A percentile compares a stretch with the other conserved stretches of the same genome.
These are phyloP conservation scores for Spatholobus suberectus DNA, from an alignment of 306 rosid genomes.

Conservation along the genomic window DNA sequence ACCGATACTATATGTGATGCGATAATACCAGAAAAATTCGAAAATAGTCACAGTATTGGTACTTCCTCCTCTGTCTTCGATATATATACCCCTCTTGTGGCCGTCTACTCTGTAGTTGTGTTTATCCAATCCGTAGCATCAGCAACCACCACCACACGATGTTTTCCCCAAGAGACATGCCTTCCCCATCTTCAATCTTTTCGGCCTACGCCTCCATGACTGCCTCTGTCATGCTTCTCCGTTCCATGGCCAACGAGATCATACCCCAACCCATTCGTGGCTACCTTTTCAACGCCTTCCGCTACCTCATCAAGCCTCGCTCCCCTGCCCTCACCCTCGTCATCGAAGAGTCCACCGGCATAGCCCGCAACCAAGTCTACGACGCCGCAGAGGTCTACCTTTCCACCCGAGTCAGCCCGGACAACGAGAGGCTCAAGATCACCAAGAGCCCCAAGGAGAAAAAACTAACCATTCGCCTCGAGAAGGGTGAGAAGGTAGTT, in stretches of 20 bases:
- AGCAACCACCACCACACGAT: too few relatives aligned
- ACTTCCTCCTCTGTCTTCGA: too few relatives aligned
- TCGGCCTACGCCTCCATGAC: conserved; percentile 88
- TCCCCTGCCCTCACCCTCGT: conserved; percentile 68
- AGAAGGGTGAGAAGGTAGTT: conserved; percentile 60
- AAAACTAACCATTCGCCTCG: conserved; percentile 60
- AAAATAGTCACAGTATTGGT: too few relatives aligned
- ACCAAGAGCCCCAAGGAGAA: conserved; percentile 67
- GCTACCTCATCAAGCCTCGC: conserved; percentile 53
- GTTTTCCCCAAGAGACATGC: conserved; percentile 64
- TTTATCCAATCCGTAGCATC: too few relatives aligned
- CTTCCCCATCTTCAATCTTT: conserved; percentile 78
- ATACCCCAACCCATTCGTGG: conserved; percentile 70
- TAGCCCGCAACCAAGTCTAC: conserved; percentile 68
- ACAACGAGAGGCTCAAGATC: conserved; percentile 63
- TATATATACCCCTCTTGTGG: too few relatives aligned
- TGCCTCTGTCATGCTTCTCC: conserved; percentile 70
- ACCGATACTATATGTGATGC: background rate
- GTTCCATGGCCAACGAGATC: conserved; percentile 79
- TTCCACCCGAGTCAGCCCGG: conserved; percentile 58
- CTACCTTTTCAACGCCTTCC: conserved; percentile 52
- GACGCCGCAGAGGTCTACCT: conserved; percentile 79
- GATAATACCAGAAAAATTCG: too few relatives aligned
- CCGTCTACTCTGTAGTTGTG: too few relatives aligned
- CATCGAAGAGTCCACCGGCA: conserved; percentile 68